These are phyloP conservation scores for Golubevia sp. DNA, from an alignment of 1,284 basidiomycete genomes.

Conservation along the genomic window DNA sequence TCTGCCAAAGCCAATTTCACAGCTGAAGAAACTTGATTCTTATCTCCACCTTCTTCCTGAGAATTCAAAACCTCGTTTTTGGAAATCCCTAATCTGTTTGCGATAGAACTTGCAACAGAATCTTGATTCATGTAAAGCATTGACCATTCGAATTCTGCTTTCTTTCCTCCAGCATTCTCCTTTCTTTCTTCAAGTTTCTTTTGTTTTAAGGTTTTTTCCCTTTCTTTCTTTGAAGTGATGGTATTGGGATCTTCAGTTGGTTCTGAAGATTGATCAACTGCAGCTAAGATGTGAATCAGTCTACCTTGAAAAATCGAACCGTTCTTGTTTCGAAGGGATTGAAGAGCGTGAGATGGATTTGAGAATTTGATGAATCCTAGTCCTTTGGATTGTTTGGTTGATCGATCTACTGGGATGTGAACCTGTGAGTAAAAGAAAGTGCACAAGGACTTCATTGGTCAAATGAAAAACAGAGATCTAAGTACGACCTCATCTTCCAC, in stretches of 20 bases:
- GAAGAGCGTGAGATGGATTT: conserved; percentile 71
- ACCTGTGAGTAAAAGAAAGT: conserved; percentile 65
- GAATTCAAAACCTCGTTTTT: conserved; percentile 51
- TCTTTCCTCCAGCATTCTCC: conserved; percentile 22
- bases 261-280: conserved; percentile 61
- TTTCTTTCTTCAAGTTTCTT: conserved; percentile 32
- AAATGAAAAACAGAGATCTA: background rate
- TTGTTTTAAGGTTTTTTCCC: conserved; percentile 64
- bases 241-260: background rate
- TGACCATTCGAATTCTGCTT: conserved; percentile 56
- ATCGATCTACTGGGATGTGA: conserved; percentile 77
- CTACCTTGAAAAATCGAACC: too few relatives aligned
- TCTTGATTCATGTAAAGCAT: conserved; percentile 60
- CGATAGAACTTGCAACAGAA: conserved; percentile 50
- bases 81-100: conserved; percentile 45
- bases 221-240: conserved; percentile 3
- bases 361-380: conserved; percentile 76
- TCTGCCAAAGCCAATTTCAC: conserved; percentile 95
- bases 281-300: too few relatives aligned
- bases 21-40: conserved; percentile 64
- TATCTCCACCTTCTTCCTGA: conserved; percentile 59
- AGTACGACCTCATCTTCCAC: too few relatives aligned
- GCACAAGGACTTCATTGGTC: conserved; percentile 2
- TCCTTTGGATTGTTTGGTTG: conserved; percentile 74
- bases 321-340: conserved; percentile 79